Conservation (phyloP, 2,329 filamentous ascomycete species). For the Hymenoscyphus fraxineus region DNA sequence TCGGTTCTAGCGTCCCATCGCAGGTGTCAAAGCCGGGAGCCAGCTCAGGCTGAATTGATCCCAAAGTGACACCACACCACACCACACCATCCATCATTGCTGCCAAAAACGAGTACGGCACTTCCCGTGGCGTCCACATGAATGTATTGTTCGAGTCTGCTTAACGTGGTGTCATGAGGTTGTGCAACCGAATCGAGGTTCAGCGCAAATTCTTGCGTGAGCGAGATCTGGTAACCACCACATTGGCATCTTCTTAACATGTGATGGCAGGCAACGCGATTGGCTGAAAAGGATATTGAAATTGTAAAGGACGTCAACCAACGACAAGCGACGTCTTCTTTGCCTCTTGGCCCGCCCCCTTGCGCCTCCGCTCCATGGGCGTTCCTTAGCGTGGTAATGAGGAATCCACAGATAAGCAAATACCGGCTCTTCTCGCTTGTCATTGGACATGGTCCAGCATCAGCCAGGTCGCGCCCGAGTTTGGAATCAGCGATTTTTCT, state of each 20-base stretch:
- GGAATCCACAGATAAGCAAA: not conserved
- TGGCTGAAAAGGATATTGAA: not conserved
- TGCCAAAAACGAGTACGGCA: not conserved
- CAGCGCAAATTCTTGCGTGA: not conserved
- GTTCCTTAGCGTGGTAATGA: not conserved
- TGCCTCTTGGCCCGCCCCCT: not conserved
- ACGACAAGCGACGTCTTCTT: not conserved
- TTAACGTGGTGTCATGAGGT: not conserved
- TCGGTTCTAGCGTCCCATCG: not conserved
- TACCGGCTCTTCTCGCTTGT: not conserved
- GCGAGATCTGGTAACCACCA: not conserved
- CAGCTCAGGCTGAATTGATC: not conserved
- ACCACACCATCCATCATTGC: not conserved
- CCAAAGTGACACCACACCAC: not conserved
- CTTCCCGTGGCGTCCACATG: not conserved
- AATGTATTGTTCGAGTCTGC: not conserved
- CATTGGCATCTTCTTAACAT: not conserved
- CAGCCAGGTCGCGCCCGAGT: not conserved
- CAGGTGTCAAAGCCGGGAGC: not conserved
- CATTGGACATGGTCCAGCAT: not conserved
- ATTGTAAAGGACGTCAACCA: not conserved
- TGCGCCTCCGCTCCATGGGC: not conserved
- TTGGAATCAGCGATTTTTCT: not conserved
- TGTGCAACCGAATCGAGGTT: not conserved
- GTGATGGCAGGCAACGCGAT: not conserved